phyloP scores from a whole-genome alignment of 495 filamentous ascomycete genomes.

The Xylaria nigripes region DNA sequence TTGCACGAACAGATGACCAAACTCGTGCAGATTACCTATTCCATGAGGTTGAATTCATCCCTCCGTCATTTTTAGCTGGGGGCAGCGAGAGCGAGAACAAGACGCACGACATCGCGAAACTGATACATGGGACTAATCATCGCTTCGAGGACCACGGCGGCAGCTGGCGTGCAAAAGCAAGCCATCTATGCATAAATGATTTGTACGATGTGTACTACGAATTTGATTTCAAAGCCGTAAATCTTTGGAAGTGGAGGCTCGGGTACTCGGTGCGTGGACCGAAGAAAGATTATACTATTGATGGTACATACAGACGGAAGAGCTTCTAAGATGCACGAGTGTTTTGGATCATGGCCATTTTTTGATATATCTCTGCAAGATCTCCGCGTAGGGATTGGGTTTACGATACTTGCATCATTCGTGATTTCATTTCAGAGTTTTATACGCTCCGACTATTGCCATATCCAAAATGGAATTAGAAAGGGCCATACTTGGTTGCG shows the following conservation, averaged over 20 bases:
- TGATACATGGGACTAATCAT: no score
- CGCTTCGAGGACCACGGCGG: constrained; percentile 4
- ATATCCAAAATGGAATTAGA: no score
- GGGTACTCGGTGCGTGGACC: constrained; percentile 57
- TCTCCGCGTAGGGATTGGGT: no score
- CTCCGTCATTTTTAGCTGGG: constrained; percentile 6
- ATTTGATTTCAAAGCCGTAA: constrained; percentile 50
- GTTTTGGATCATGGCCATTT: no score
- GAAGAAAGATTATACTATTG: constrained; percentile 57
- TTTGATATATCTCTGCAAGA: no score
- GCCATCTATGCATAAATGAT: constrained; percentile 57
- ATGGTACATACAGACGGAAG: constrained; percentile 38
- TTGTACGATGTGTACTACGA: constrained; percentile 54
- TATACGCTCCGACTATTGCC: no score
- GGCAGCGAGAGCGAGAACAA: constrained; percentile 7
- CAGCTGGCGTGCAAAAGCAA: constrained; percentile 49
- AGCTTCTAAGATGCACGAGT: no score
- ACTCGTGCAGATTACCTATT: constrained; percentile 58
- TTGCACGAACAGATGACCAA: constrained; percentile 50
- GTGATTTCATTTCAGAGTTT: no score
- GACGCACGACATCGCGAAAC: neutral
- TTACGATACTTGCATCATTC: no score
- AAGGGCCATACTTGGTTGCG: no score
- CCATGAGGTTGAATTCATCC: constrained; percentile 44
- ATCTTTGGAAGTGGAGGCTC: constrained; percentile 46